phyloP scores from a whole-genome alignment of 2,329 filamentous ascomycete species.

The Aspergillus piperis region DNA sequence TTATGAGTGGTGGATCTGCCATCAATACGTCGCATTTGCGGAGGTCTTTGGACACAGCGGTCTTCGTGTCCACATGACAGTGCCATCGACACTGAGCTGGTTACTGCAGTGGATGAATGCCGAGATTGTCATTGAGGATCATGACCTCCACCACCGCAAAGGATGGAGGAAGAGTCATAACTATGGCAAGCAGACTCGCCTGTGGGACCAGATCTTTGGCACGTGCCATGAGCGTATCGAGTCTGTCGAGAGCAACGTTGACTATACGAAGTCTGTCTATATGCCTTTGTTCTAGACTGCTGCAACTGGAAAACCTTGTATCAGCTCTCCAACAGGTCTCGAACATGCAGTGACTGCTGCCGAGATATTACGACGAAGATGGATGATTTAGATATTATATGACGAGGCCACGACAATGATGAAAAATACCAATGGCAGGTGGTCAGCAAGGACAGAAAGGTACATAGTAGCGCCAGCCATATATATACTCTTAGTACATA shows the following conservation, averaged over 20 bases:
- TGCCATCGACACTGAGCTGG: constrained; percentile 13
- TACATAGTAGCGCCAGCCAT: no score
- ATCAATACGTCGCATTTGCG: constrained; percentile 18
- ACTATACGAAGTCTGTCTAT: constrained; percentile 15
- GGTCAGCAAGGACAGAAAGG: no score
- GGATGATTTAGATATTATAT: no score
- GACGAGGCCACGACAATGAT: no score
- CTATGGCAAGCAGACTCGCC: constrained; percentile 23
- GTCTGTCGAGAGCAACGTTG: constrained; percentile 13
- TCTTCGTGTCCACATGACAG: constrained; percentile 15
- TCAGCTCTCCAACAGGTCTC: no score
- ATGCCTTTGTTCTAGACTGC: constrained; percentile 12
- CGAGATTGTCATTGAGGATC: constrained; percentile 22
- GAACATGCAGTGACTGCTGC: no score
- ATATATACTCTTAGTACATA: no score
- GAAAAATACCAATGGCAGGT: no score
- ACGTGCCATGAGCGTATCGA: constrained; percentile 18
- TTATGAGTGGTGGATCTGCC: constrained; percentile 24
- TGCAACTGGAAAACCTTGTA: no score
- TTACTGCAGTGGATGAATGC: constrained; percentile 13
- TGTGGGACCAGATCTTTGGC: constrained; percentile 23
- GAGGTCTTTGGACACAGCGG: constrained; percentile 21
- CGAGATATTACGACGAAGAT: no score
- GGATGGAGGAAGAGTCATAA: constrained; percentile 21
- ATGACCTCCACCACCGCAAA: constrained; percentile 22